Evolutionary conservation across 768 basidiomycete species (phyloP).

Genomic region (Boletus vinaceobasis): DNA sequence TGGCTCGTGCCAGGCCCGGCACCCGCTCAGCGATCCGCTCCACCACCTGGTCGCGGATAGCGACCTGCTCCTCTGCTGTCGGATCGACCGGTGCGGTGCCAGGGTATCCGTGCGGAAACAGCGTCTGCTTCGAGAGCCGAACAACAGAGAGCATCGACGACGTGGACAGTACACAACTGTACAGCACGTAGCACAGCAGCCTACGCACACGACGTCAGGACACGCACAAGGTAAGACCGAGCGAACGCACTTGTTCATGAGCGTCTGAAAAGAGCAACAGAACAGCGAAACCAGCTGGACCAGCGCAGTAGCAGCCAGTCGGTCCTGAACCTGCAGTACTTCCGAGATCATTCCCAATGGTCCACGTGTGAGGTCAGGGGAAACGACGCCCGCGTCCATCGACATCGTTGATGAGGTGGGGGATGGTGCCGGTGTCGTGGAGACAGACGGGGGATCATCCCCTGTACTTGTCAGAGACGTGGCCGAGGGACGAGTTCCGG

Average conservation of each 20-base stretch:
- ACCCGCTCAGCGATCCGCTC: slow-evolving; percentile 38
- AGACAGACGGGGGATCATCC: background rate
- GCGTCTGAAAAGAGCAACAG: slow-evolving; percentile 45
- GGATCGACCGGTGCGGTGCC: slow-evolving; percentile 72
- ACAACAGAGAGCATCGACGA: slow-evolving; percentile 51
- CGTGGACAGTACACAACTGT: slow-evolving; percentile 49
- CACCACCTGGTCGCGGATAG: slow-evolving; percentile 44
- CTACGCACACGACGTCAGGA: slow-evolving; percentile 34
- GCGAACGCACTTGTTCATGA: slow-evolving; percentile 54
- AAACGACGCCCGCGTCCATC: slow-evolving; percentile 2
- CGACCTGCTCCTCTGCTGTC: slow-evolving; percentile 68
- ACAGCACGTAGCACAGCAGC: slow-evolving; percentile 67
- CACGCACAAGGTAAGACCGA: background rate
- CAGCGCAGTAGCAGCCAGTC: slow-evolving; percentile 46
- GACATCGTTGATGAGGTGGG: slow-evolving; percentile 26
- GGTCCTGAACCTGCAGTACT: slow-evolving; percentile 45
- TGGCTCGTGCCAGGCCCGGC: slow-evolving; percentile 25
- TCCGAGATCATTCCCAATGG: slow-evolving; percentile 47
- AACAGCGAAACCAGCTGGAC: slow-evolving; percentile 47
- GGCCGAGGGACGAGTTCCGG: background rate
- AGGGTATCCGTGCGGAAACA: slow-evolving; percentile 91
- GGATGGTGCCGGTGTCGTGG: slow-evolving; percentile 19
- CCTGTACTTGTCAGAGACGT: background rate
- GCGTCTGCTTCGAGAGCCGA: slow-evolving; percentile 56
- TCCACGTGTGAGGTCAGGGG: slow-evolving; percentile 39